A percentile compares a stretch with the other conserved stretches of the same genome.
Conservation (phyloP, 73 alveolate genomes). For the Paramecium sexaurelia region DNA sequence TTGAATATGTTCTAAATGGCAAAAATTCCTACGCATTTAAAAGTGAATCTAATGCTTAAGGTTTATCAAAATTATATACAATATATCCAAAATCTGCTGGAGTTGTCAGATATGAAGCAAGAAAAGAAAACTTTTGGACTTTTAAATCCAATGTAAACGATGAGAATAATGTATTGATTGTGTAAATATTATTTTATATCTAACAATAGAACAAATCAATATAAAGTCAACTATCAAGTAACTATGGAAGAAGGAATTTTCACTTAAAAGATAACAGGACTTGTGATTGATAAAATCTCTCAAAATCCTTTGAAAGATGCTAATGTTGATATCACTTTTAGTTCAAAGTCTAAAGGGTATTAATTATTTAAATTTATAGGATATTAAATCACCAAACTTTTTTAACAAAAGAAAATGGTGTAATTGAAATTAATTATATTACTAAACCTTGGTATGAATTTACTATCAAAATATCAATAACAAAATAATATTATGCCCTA, state of each 20-base stretch:
- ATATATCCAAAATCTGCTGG: background rate
- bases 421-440: background rate
- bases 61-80: background rate
- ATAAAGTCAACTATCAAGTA: background rate
- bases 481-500: background rate
- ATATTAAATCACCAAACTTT: background rate
- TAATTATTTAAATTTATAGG: background rate
- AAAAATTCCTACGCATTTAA: background rate
- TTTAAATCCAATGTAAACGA: background rate
- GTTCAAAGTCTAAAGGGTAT: constrained; percentile 17
- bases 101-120: background rate
- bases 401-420: background rate
- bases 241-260: constrained; percentile 11
- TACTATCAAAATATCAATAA: background rate
- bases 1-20: background rate
- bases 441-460: background rate
- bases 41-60: background rate
- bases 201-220: background rate
- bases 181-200: background rate
- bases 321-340: background rate
- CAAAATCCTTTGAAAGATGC: background rate
- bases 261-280: background rate
- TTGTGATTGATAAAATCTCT: background rate
- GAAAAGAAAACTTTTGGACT: background rate
- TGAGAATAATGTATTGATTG: background rate